Percentiles rank a stretch among this genome's conserved stretches.
phyloP scores from a whole-genome alignment of 371 early-diverging fungal species.

The Massospora cicadina region DNA sequence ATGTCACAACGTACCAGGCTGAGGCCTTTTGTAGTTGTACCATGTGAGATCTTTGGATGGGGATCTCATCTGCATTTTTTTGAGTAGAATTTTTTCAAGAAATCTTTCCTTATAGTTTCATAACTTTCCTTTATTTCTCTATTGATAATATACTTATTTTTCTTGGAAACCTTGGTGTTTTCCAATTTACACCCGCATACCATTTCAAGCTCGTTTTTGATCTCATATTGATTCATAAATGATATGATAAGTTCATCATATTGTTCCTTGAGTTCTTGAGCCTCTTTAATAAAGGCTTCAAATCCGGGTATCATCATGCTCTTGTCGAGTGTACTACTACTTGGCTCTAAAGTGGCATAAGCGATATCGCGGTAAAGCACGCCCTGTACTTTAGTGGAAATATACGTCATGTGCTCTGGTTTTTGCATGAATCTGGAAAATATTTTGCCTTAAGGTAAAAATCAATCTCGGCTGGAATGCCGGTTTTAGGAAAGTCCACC shows the following conservation, averaged over 20 bases:
- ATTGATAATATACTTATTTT: constrained; percentile 21
- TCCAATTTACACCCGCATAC: constrained; percentile 21
- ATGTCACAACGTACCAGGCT: constrained; percentile 59
- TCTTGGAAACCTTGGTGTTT: neutral
- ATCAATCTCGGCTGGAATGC: constrained; percentile 27
- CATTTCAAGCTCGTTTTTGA: constrained; percentile 25
- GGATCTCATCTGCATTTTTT: too few relatives aligned
- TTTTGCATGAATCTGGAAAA: constrained; percentile 76
- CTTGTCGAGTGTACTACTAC: constrained; percentile 18
- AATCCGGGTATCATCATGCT: constrained; percentile 29
- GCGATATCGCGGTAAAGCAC: constrained; percentile 28
- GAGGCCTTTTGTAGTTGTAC: constrained; percentile 30
- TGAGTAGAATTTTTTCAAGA: constrained; percentile 22
- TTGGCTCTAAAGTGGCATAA: constrained; percentile 12
- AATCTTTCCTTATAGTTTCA: constrained; percentile 18
- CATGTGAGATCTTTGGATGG: constrained; percentile 8
- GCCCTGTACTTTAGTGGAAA: constrained; percentile 40
- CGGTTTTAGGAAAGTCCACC: constrained; percentile 53
- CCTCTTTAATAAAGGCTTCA: constrained; percentile 33
- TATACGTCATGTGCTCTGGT: constrained; percentile 28
- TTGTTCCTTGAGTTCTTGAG: constrained; percentile 17
- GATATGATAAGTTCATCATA: constrained; percentile 33
- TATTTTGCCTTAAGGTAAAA: constrained; percentile 23
- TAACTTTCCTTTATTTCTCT: constrained; percentile 24
- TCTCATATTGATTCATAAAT: constrained; percentile 47